phyloP scores from a whole-genome alignment of 768 basidiomycete genomes.

The Kwoniella sp. region DNA sequence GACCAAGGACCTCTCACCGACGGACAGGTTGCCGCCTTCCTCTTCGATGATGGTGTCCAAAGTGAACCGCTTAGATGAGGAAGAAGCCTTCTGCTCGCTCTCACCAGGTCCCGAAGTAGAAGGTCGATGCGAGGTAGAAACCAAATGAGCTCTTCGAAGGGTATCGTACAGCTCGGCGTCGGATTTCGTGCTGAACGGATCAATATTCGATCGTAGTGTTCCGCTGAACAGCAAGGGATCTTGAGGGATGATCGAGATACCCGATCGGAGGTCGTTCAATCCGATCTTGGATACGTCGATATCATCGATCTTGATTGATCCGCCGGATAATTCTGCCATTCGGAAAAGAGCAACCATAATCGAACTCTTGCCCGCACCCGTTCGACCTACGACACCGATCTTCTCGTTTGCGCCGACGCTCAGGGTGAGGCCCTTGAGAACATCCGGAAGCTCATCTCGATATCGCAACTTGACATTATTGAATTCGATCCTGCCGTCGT shows the following conservation, averaged over 20 bases:
- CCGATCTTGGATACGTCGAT: slow-evolving; percentile 83
- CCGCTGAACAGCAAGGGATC: slow-evolving; percentile 61
- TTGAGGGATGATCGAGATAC: slow-evolving; percentile 69
- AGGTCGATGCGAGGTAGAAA: slow-evolving; percentile 2
- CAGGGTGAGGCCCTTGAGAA: slow-evolving; percentile 80
- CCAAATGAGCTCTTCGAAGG: slow-evolving; percentile 75
- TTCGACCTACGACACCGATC: slow-evolving; percentile 82
- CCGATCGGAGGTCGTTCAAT: slow-evolving; percentile 64
- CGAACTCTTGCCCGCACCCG: slow-evolving; percentile 81
- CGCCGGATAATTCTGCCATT: slow-evolving; percentile 75
- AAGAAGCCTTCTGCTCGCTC: not conserved
- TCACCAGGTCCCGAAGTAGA: not conserved
- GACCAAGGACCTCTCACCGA: slow-evolving; percentile 75
- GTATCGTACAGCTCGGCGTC: slow-evolving; percentile 88
- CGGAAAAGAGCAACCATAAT: slow-evolving; percentile 87
- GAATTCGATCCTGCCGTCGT: slow-evolving; percentile 71
- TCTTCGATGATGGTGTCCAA: slow-evolving; percentile 83
- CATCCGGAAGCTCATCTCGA: slow-evolving; percentile 81
- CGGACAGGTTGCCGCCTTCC: slow-evolving; percentile 81
- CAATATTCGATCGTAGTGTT: slow-evolving; percentile 75
- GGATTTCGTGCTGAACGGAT: slow-evolving; percentile 80
- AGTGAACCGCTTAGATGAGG: slow-evolving; percentile 61
- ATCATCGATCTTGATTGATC: slow-evolving; percentile 76
- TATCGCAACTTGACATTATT: slow-evolving; percentile 77
- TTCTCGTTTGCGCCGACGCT: slow-evolving; percentile 76